Evolutionary conservation across 2,329 filamentous ascomycete genomes (phyloP), one percentile per base, ranked within the genome.

Genomic region (Clarireedia sp.): DNA sequence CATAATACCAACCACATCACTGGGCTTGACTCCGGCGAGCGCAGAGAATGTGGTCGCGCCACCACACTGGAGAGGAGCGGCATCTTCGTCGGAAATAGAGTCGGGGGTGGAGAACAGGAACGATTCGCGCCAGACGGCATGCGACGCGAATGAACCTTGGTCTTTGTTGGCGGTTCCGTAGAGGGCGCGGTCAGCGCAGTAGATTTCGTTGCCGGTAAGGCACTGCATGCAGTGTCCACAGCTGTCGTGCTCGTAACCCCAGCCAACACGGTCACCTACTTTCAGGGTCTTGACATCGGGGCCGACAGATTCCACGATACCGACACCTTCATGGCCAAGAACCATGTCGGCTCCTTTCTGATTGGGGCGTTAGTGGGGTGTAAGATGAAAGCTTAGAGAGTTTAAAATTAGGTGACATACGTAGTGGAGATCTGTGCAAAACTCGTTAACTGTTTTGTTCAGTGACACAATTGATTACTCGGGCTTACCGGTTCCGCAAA

Each of bases 281-380:
- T 58, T 59, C 12, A 58, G 33, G n/a, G 38, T 29, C 21, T 56
- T 78, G 49, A 84, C 81, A 1, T 67, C 72, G 0, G 77, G 72
- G 9, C 83, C 82, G 1, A 87, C 66, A 5, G 78, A 77, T 16
- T 80, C 82, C 5, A 89, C 75, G 6, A 79, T 78, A 8, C 86
- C 86, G 48, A 89, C 77, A 46, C 85, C 73, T 68, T 89, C 86
- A 69, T 90, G 86, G 24, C 87, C 87, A 0, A 83, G 81, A 19
- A 54, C 58, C 56, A 60, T 58, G 8, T 58, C 56, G 26, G 47
- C 46, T 2, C 43, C 46, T 54, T 46, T 57, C 51, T 59, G 12
- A 4, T 16, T 17, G 7, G n/a, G 37, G 37, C 4, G 45, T 57
- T 55, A 55, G 55, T 40, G 8, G n/a, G 3, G 12, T 24, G 19